Evolutionary conservation across 306 rosid species (phyloP).

Genomic region (Glycine tomentella): DNA sequence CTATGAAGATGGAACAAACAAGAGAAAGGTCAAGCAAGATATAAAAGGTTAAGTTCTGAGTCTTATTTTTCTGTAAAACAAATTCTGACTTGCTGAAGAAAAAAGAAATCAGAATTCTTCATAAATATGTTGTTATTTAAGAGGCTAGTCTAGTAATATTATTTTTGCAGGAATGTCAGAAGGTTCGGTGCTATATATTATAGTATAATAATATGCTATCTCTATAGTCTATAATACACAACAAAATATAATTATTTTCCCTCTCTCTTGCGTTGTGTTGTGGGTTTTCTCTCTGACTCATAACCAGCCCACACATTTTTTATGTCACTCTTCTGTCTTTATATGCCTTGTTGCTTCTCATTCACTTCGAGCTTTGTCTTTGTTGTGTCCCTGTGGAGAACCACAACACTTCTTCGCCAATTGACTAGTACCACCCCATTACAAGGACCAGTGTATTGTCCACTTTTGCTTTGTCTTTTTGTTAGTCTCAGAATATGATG

Average conservation of each 20-base stretch:
- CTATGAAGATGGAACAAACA: conserved; percentile 47
- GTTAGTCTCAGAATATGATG: conserved; percentile 63
- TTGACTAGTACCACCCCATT: conserved; percentile 56
- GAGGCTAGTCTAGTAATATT: conserved; percentile 26
- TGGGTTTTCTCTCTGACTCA: conserved; percentile 50
- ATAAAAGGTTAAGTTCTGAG: conserved; percentile 53
- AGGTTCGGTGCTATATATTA: conserved; percentile 43
- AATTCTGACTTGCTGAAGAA: conserved; percentile 14
- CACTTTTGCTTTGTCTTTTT: conserved; percentile 69
- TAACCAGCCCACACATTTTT: conserved; percentile 47
- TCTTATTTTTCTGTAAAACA: neutral
- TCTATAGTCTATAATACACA: neutral
- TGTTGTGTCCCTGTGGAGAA: conserved; percentile 53
- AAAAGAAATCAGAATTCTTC: neutral
- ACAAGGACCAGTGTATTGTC: conserved; percentile 43
- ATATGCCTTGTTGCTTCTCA: conserved; percentile 59
- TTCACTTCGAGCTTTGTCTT: conserved; percentile 58
- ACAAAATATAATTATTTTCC: conserved; percentile 29
- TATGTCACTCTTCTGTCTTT: conserved; percentile 62
- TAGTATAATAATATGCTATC: conserved; percentile 15
- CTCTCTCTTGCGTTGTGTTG: conserved; percentile 17
- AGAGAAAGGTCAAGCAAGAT: conserved; percentile 46
- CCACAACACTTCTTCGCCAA: conserved; percentile 53
- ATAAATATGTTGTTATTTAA: conserved; percentile 41
- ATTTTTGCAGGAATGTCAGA: conserved; percentile 65